Percentiles rank a stretch among this genome's conserved stretches.
These are phyloP conservation scores for Waltiozyma sp. DNA, from an alignment of 1,139 yeast genomes.

Conservation along the genomic window DNA sequence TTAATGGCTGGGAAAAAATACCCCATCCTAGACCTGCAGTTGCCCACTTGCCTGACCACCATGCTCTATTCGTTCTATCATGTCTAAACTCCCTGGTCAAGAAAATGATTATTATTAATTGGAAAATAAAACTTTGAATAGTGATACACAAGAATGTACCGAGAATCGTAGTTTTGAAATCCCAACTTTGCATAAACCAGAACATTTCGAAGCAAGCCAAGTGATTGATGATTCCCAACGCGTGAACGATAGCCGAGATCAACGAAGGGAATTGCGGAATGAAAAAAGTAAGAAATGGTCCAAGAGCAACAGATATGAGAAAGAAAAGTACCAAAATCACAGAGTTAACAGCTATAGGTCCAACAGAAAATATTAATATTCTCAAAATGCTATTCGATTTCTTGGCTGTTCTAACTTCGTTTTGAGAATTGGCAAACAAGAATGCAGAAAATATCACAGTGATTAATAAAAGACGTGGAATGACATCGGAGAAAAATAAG, in stretches of 20 bases:
- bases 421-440: conserved; percentile 60
- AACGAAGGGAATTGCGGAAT: conserved; percentile 31
- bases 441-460: conserved; percentile 51
- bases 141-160: conserved; percentile 33
- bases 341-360: conserved; percentile 38
- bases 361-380: conserved; percentile 30
- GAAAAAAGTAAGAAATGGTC: conserved; percentile 33
- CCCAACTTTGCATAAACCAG: conserved; percentile 44
- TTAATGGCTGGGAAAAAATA: conserved; percentile 38
- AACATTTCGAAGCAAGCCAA: conserved; percentile 36
- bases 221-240: conserved; percentile 32
- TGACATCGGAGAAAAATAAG: conserved; percentile 45
- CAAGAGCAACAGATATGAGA: conserved; percentile 30
- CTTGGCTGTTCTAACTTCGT: conserved; percentile 41
- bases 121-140: conserved; percentile 36
- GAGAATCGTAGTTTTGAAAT: conserved; percentile 34
- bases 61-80: conserved; percentile 40
- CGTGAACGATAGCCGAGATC: conserved; percentile 34
- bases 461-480: conserved; percentile 46
- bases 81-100: conserved; percentile 40
- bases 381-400: conserved; percentile 44
- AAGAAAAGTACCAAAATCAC: conserved; percentile 29
- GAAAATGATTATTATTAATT: conserved; percentile 27
- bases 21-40: conserved; percentile 40
- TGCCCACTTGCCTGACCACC: conserved; percentile 67